Conservation (phyloP, 202 grass and related monocot species). For the Panicum hallii region DNA sequence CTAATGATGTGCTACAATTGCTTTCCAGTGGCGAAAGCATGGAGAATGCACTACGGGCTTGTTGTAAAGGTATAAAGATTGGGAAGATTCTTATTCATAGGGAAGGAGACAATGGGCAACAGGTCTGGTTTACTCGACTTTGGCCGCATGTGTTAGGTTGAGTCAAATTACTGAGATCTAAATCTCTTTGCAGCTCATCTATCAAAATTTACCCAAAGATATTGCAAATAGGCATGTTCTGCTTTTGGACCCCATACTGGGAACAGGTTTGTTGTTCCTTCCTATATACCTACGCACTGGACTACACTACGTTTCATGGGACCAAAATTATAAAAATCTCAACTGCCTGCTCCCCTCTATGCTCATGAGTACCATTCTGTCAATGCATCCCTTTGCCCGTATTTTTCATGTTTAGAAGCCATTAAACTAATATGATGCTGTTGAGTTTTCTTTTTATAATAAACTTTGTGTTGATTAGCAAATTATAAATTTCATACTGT, state of each 20-base stretch:
- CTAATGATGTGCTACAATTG: conserved; percentile 23
- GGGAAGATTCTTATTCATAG: conserved; percentile 98
- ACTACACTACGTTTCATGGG: conserved; percentile 12
- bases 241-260: conserved; percentile 92
- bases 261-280: conserved; percentile 88
- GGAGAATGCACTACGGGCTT: conserved; percentile 94
- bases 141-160: conserved; percentile 24
- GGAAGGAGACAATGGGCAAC: conserved; percentile 93
- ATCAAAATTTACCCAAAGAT: conserved; percentile 96
- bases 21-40: conserved; percentile 90
- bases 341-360: background rate
- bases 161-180: conserved; percentile 46
- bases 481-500: background rate
- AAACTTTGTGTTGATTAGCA: background rate
- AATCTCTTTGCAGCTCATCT: conserved; percentile 80
- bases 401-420: background rate
- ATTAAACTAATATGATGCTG: background rate
- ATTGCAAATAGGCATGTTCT: conserved; percentile 94
- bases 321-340: conserved; percentile 22
- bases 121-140: conserved; percentile 69
- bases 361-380: background rate
- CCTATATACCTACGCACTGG: conserved; percentile 9
- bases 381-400: background rate
- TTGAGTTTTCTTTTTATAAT: background rate
- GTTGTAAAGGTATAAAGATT: conserved; percentile 98